Conservation (phyloP, 495 filamentous ascomycete species). For the Neurospora hispaniola region DNA sequence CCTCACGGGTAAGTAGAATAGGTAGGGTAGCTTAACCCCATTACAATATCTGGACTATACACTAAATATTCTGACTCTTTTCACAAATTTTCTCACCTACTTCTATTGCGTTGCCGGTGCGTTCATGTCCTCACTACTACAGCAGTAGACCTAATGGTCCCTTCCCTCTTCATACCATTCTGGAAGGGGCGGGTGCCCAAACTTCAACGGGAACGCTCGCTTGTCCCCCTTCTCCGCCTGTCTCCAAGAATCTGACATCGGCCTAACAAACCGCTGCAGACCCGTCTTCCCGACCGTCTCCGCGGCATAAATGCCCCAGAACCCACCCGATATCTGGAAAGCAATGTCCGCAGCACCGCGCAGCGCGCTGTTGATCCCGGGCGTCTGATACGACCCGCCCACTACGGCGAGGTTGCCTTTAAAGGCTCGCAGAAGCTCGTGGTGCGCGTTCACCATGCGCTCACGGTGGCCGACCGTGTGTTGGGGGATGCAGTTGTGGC, state of each 20-base stretch:
- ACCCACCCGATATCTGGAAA: constrained; percentile 13
- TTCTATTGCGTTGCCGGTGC: neutral
- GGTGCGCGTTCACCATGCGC: constrained; percentile 49
- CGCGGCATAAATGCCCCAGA: neutral
- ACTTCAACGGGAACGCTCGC: neutral
- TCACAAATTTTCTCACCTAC: neutral
- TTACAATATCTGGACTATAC: neutral
- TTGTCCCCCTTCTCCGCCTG: neutral
- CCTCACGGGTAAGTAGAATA: neutral
- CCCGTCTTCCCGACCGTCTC: constrained; percentile 26
- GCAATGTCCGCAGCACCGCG: constrained; percentile 30
- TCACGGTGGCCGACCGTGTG: constrained; percentile 66
- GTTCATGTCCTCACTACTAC: neutral
- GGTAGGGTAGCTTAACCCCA: neutral
- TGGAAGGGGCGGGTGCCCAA: neutral
- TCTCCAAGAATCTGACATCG: neutral
- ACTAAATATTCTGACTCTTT: neutral
- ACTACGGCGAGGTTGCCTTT: constrained; percentile 58
- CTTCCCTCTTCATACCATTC: neutral
- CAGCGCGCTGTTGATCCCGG: constrained; percentile 31
- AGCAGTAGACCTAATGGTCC: neutral
- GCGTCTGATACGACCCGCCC: constrained; percentile 58
- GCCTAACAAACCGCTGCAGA: constrained; percentile 18
- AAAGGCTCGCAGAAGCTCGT: constrained; percentile 46
- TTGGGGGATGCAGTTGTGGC: constrained; percentile 79